Conservation (phyloP, 2,329 filamentous ascomycete species). For the Paraphoma chrysanthemicola region DNA sequence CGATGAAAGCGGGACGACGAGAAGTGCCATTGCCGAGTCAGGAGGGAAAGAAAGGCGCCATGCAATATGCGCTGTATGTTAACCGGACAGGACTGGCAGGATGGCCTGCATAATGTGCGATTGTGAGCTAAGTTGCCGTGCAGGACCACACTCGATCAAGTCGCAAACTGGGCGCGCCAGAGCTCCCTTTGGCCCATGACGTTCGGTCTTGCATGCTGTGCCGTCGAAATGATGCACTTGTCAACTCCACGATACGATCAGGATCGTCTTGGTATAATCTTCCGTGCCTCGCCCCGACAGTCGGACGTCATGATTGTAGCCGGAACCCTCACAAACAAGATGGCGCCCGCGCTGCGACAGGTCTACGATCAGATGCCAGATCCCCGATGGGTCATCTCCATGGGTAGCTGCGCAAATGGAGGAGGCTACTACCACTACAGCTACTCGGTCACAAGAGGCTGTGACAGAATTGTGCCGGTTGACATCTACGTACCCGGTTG, state of each 20-base stretch:
- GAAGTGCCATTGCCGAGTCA: conserved; percentile 81
- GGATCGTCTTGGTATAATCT: conserved; percentile 89
- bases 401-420: conserved; percentile 85
- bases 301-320: conserved; percentile 96
- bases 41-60: conserved; percentile 77
- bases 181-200: conserved; percentile 92
- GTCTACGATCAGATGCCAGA: conserved; percentile 97
- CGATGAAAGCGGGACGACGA: conserved; percentile 64
- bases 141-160: conserved; percentile 80
- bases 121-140: conserved; percentile 21
- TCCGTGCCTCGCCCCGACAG: conserved; percentile 87
- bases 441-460: conserved; percentile 79
- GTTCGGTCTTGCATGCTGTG: conserved; percentile 89
- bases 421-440: conserved; percentile 89
- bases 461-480: conserved; percentile 81
- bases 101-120: neutral
- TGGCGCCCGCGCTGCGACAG: conserved; percentile 88
- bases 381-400: conserved; percentile 84
- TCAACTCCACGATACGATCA: conserved; percentile 93
- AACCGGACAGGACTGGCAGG: neutral
- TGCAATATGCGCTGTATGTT: conserved; percentile 87
- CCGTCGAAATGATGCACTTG: conserved; percentile 93
- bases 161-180: conserved; percentile 87
- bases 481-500: conserved; percentile 85
- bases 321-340: conserved; percentile 93